These are phyloP conservation scores for Hemerocallis citrina DNA, from an alignment of 106 monocot genomes.

Conservation along the genomic window DNA sequence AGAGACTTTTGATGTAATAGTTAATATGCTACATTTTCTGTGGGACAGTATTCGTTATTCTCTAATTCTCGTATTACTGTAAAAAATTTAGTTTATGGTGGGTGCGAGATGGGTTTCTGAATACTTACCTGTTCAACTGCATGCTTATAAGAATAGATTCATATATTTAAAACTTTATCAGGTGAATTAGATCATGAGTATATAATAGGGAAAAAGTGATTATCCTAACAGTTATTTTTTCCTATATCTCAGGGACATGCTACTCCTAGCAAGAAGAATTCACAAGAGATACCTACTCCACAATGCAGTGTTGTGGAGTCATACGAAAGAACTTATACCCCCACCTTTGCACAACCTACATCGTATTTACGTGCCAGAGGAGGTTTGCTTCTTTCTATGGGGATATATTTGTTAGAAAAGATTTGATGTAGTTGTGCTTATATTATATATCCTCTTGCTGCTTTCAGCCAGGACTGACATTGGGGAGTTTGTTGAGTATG, in stretches of 20 bases:
- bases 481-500: slow-evolving; percentile 94
- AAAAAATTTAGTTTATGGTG: too few species aligned
- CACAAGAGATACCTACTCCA: slow-evolving; percentile 87
- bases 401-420: neutral
- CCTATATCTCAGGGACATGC: slow-evolving; percentile 48
- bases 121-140: neutral
- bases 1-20: too few species aligned
- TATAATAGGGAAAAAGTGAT: neutral
- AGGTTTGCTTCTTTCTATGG: slow-evolving; percentile 39
- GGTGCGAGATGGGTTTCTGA: too few species aligned
- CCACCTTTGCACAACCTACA: slow-evolving; percentile 70
- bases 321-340: slow-evolving; percentile 90
- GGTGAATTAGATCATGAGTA: neutral
- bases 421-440: neutral
- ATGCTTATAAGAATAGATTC: neutral
- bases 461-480: slow-evolving; percentile 81
- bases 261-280: slow-evolving; percentile 28
- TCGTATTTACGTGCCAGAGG: slow-evolving; percentile 91
- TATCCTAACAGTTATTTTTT: slow-evolving; percentile 1
- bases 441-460: neutral
- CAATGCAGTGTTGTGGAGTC: slow-evolving; percentile 65
- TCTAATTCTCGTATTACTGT: too few species aligned
- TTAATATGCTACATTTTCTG: too few species aligned
- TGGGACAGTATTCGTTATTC: too few species aligned
- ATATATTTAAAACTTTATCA: neutral